These are phyloP conservation scores for Colletotrichum viniferum DNA, from an alignment of 2,329 filamentous ascomycete species.

Conservation along the genomic window DNA sequence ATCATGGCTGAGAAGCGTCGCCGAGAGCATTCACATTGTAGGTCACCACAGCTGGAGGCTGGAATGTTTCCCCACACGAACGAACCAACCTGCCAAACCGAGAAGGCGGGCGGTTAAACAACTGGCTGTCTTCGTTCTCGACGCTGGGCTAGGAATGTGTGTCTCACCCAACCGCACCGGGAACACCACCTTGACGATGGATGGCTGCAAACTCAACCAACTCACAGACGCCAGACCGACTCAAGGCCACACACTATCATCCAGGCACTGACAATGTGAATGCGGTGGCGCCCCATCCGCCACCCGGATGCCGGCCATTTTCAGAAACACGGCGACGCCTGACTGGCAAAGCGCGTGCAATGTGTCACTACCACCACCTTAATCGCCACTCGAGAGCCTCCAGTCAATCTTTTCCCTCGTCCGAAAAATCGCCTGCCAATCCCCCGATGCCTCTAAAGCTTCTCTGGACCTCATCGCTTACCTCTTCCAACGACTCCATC, in stretches of 20 bases:
- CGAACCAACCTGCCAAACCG: background rate
- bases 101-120: background rate
- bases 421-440: conserved; percentile 9
- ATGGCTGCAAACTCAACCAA: background rate
- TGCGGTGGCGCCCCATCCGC: conserved; percentile 10
- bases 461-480: conserved; percentile 9
- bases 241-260: background rate
- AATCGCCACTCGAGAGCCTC: conserved; percentile 15
- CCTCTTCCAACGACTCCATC: background rate
- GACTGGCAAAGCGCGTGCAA: background rate
- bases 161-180: background rate
- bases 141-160: background rate
- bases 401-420: conserved; percentile 13
- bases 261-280: conserved; percentile 4
- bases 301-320: background rate
- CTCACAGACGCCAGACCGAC: background rate
- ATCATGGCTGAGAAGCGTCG: conserved; percentile 1
- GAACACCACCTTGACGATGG: background rate
- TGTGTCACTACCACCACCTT: background rate
- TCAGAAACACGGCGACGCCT: background rate
- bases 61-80: background rate
- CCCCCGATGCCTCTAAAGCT: background rate
- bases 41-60: background rate
- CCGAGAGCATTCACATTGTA: background rate
- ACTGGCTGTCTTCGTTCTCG: background rate